phyloP scores from a whole-genome alignment of 768 basidiomycete genomes.

The Xerocomellus intermedius region DNA sequence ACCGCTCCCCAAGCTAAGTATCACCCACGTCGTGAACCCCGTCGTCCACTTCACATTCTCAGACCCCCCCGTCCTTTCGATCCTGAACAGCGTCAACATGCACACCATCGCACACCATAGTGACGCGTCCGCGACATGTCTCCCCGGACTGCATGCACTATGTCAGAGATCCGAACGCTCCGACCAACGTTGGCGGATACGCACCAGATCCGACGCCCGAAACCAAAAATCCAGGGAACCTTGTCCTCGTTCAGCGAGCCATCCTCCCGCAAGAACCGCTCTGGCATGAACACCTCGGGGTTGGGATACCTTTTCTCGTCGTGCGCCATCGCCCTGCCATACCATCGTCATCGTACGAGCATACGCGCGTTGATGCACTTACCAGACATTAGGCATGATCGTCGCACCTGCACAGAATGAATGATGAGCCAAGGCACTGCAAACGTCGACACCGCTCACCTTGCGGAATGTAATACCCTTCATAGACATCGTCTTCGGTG shows the following conservation, averaged over 20 bases:
- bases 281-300: slow-evolving; percentile 37
- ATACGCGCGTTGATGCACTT: not conserved
- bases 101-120: slow-evolving; percentile 23
- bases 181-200: not conserved
- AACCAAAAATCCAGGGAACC: slow-evolving; percentile 16
- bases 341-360: not conserved
- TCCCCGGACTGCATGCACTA: slow-evolving; percentile 13
- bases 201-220: slow-evolving; percentile 24
- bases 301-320: slow-evolving; percentile 37
- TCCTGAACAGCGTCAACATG: slow-evolving; percentile 12
- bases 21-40: slow-evolving; percentile 13
- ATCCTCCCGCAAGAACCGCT: slow-evolving; percentile 32
- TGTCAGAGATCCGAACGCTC: not conserved
- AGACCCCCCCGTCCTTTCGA: slow-evolving; percentile 12
- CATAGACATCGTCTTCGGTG: slow-evolving; percentile 35
- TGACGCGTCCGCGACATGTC: slow-evolving; percentile 21
- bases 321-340: slow-evolving; percentile 39
- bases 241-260: slow-evolving; percentile 18
- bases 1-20: no score
- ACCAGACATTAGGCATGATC: slow-evolving; percentile 16
- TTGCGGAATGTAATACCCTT: slow-evolving; percentile 35
- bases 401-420: slow-evolving; percentile 3
- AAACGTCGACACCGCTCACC: not conserved
- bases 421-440: not conserved
- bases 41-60: slow-evolving; percentile 19